A percentile compares a stretch with the other conserved stretches of the same genome.
Evolutionary conservation across 805 yeast genomes (phyloP).

Genomic region (Lipomyces japonicus): DNA sequence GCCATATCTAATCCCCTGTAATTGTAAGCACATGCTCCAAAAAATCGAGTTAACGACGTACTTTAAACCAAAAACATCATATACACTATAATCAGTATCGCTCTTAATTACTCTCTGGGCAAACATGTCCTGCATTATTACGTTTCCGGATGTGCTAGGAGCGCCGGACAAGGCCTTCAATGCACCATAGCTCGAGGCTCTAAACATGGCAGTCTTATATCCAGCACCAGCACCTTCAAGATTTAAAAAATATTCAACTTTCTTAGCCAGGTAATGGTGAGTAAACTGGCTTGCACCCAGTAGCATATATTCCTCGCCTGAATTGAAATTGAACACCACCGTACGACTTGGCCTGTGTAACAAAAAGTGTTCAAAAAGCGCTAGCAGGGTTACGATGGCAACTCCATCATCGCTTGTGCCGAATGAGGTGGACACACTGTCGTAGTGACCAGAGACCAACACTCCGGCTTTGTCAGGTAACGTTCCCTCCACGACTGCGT

Average conservation of each 20-base stretch:
- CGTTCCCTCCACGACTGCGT: constrained; percentile 67
- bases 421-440: constrained; percentile 77
- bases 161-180: constrained; percentile 22
- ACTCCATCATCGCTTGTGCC: constrained; percentile 77
- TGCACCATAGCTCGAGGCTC: constrained; percentile 46
- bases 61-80: constrained; percentile 54
- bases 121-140: constrained; percentile 57
- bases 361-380: constrained; percentile 18
- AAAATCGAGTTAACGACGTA: neutral
- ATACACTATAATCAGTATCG: constrained; percentile 80
- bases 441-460: constrained; percentile 78
- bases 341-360: constrained; percentile 53
- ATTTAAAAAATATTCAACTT: constrained; percentile 63
- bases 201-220: constrained; percentile 73
- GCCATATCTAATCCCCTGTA: constrained; percentile 80
- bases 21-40: neutral
- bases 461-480: constrained; percentile 57
- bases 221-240: constrained; percentile 94
- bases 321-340: constrained; percentile 77
- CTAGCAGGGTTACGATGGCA: constrained; percentile 23
- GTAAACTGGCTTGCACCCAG: constrained; percentile 75
- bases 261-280: constrained; percentile 64
- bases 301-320: constrained; percentile 84
- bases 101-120: constrained; percentile 63
- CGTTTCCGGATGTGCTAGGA: constrained; percentile 8